A percentile compares a stretch with the other conserved stretches of the same genome.
Evolutionary conservation across 345 rosid genomes (phyloP).

Genomic region (Dovyalis caffra): DNA sequence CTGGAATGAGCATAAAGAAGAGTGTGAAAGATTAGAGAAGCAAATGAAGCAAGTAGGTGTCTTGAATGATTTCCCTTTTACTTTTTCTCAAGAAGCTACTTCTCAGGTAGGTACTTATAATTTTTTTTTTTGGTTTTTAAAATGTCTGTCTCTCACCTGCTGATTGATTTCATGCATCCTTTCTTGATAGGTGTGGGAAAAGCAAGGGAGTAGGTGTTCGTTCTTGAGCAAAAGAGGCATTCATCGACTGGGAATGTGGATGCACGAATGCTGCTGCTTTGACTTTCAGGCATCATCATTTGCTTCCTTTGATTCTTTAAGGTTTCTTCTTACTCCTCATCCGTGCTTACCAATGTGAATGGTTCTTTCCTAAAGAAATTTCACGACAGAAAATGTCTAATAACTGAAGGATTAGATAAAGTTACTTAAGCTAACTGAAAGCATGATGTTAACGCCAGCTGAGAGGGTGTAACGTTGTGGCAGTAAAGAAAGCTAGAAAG

Average conservation of each 20-base stretch:
- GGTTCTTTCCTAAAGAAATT: background rate
- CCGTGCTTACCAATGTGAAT: background rate
- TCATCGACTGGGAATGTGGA: slow-evolving; percentile 80
- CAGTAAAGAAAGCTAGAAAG: too few species aligned
- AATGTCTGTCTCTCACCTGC: slow-evolving; percentile 1
- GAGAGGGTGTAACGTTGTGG: too few species aligned
- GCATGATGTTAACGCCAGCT: too few species aligned
- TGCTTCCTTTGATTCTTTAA: slow-evolving; percentile 21
- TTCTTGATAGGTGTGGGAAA: slow-evolving; percentile 43
- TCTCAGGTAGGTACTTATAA: slow-evolving; percentile 37
- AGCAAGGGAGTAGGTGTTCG: slow-evolving; percentile 63
- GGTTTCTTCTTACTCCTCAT: slow-evolving; percentile 32
- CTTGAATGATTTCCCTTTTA: slow-evolving; percentile 75
- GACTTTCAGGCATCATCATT: slow-evolving; percentile 6
- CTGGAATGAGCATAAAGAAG: slow-evolving; percentile 77
- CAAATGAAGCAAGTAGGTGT: slow-evolving; percentile 66
- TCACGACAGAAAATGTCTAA: too few species aligned
- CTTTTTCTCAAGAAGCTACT: slow-evolving; percentile 68
- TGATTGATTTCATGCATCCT: background rate
- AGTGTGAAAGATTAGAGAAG: slow-evolving; percentile 74
- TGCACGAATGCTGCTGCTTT: slow-evolving; percentile 59
- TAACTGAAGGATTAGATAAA: too few species aligned
- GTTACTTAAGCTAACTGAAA: too few species aligned
- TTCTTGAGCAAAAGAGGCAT: slow-evolving; percentile 62
- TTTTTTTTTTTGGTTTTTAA: background rate